Conservation (phyloP, 768 basidiomycete species). For the Obba rivulosa region DNA sequence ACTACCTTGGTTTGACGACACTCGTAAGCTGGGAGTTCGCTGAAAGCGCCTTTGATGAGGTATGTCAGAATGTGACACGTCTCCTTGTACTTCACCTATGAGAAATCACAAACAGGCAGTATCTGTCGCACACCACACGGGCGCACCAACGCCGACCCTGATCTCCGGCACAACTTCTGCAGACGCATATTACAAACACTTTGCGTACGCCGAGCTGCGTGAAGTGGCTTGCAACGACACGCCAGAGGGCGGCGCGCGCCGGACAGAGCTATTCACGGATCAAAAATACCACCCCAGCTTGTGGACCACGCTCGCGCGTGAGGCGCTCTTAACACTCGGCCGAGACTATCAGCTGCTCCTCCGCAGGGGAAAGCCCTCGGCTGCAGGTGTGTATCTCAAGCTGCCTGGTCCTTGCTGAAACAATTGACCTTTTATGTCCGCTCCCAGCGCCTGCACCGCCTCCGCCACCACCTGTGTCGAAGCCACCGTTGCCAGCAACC, state of each 20-base stretch:
- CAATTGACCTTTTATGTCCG: background rate
- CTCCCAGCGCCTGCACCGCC: constrained; percentile 21
- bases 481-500: constrained; percentile 33
- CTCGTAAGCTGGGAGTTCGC: constrained; percentile 59
- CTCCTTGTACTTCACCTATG: background rate
- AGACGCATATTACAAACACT: constrained; percentile 48
- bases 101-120: constrained; percentile 34
- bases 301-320: constrained; percentile 58
- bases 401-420: constrained; percentile 7
- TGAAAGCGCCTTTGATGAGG: constrained; percentile 61
- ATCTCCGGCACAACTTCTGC: constrained; percentile 59
- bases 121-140: constrained; percentile 35
- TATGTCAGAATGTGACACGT: constrained; percentile 19
- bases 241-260: constrained; percentile 34
- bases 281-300: constrained; percentile 59
- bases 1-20: constrained; percentile 47
- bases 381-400: constrained; percentile 14
- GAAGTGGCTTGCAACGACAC: constrained; percentile 42
- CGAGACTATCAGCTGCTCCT: constrained; percentile 64
- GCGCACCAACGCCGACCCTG: constrained; percentile 51
- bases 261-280: constrained; percentile 60
- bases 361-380: constrained; percentile 45
- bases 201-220: constrained; percentile 62
- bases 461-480: constrained; percentile 23
- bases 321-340: constrained; percentile 56